A percentile compares a stretch with the other conserved stretches of the same genome.
phyloP scores from a whole-genome alignment of 2,329 filamentous ascomycete species.

The Dactylellina drechsleri region DNA sequence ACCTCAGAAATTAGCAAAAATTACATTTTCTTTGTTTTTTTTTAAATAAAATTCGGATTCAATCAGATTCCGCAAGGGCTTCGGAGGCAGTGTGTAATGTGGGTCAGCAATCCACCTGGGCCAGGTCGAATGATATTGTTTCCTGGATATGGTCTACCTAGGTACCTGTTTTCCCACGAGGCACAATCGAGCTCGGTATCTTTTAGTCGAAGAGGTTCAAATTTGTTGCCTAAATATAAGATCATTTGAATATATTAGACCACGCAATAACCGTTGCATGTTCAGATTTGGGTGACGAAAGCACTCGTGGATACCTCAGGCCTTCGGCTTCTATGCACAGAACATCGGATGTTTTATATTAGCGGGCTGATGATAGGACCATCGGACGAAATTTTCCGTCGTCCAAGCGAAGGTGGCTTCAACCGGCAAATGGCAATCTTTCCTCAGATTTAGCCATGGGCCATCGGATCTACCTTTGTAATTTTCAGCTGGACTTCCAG shows the following conservation, averaged over 20 bases:
- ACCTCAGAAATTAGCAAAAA: neutral
- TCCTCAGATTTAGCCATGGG: neutral
- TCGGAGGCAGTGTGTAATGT: neutral
- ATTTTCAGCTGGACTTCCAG: neutral
- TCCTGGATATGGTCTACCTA: slow-evolving; percentile 10
- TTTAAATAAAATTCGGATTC: slow-evolving; percentile 17
- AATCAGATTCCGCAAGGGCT: neutral
- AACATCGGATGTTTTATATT: slow-evolving; percentile 42
- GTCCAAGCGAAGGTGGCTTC: slow-evolving; percentile 20
- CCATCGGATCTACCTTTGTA: no score
- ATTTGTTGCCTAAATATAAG: slow-evolving; percentile 33
- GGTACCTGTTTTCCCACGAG: slow-evolving; percentile 27
- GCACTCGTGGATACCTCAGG: slow-evolving; percentile 21
- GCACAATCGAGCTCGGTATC: slow-evolving; percentile 31
- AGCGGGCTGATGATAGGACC: slow-evolving; percentile 31
- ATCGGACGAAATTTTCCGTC: slow-evolving; percentile 53
- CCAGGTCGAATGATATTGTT: neutral
- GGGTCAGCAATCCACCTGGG: no score
- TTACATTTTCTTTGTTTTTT: neutral
- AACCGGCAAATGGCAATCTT: slow-evolving; percentile 2
- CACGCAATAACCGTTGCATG: neutral
- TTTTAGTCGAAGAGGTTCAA: slow-evolving; percentile 11
- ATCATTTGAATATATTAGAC: neutral
- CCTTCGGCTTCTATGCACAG: neutral
- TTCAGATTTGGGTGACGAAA: slow-evolving; percentile 25